Evolutionary conservation across 2,329 filamentous ascomycete genomes (phyloP), one percentile per base, ranked within the genome.

Genomic region (Xylaria polymorpha): DNA sequence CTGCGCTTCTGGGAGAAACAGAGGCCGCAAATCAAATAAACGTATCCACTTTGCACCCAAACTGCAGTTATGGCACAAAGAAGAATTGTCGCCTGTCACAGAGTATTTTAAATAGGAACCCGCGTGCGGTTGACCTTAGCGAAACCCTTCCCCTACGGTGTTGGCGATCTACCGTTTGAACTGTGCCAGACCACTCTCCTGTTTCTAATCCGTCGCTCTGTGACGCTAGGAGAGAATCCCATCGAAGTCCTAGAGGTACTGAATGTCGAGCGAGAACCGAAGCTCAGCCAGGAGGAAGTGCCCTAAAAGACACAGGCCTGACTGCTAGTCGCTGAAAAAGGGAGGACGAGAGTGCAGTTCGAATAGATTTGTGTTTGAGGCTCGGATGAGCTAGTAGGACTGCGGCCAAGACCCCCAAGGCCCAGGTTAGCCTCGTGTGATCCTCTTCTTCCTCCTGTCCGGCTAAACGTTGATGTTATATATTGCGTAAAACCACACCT

Each of bases 251-350:
- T 20, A 7, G 55, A 62, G 51, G 20, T 58, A 22, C 5, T 32
- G 29, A 43, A 20, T 41, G 44, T 48, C 46, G 59, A 60, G 37
- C 44, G 50, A 64, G 32, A 61, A 58, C 37, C 48, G 35, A 46
- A 48, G 48, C 56, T 37, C 5, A 64, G 41, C 53, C 53, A 48
- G 57, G 57, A 66, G 61, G 48, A 56, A 35, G 62, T 63, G 67
- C 37, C 64, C 65, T 71, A 71, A 64, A 71, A 68, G 70, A 71
- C 67, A 66, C 64, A 51, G 53, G 61, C 20, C 53, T 56, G 65
- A 41, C 58, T 53, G 25, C 41, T 61, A 18, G 14, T 35, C 8
- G 35, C 41, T 48, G 14, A 8, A 43, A 37, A 41, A 37, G 50
- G 25, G 44, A 5, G 20, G n/a, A 60, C 18, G 4, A 53, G 12